Conservation (phyloP, 768 basidiomycete genomes). For the Artomyces pyxidatus region DNA sequence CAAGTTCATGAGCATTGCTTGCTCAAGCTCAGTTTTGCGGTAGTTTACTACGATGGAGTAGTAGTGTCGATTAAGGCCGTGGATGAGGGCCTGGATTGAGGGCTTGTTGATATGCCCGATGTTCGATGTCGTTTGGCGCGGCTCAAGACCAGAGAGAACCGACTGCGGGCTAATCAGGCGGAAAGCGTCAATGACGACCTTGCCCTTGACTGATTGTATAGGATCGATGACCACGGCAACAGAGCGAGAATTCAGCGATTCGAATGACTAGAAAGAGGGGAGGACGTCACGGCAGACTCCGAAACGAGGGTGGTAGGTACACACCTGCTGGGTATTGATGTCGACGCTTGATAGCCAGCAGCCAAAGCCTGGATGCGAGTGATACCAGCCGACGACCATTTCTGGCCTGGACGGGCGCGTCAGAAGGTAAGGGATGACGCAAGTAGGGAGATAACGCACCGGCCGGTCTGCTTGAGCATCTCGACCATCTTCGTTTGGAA, state of each 20-base stretch:
- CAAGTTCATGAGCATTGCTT: slow-evolving; percentile 97
- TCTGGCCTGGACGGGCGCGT: slow-evolving; percentile 53
- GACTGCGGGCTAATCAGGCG: slow-evolving; percentile 90
- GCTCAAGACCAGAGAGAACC: slow-evolving; percentile 87
- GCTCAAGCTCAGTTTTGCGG: slow-evolving; percentile 96
- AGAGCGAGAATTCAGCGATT: slow-evolving; percentile 85
- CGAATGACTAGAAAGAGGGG: slow-evolving; percentile 68
- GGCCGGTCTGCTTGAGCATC: slow-evolving; percentile 97
- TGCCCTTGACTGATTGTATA: slow-evolving; percentile 97
- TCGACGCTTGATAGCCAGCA: slow-evolving; percentile 99
- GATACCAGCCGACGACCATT: slow-evolving; percentile 99
- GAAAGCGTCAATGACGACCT: slow-evolving; percentile 99
- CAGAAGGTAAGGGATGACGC: background rate
- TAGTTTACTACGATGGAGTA: slow-evolving; percentile 98
- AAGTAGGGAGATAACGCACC: slow-evolving; percentile 42
- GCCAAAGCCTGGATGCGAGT: slow-evolving; percentile 98
- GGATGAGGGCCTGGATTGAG: slow-evolving; percentile 97
- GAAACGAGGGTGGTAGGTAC: slow-evolving; percentile 13
- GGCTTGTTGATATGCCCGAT: slow-evolving; percentile 99
- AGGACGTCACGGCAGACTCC: background rate
- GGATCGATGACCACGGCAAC: slow-evolving; percentile 98
- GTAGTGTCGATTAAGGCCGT: slow-evolving; percentile 96
- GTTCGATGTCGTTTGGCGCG: slow-evolving; percentile 95
- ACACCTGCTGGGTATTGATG: slow-evolving; percentile 96
- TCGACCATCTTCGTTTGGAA: slow-evolving; percentile 98